phyloP scores from a whole-genome alignment of 1,284 basidiomycete genomes.

The Irpex sp. region DNA sequence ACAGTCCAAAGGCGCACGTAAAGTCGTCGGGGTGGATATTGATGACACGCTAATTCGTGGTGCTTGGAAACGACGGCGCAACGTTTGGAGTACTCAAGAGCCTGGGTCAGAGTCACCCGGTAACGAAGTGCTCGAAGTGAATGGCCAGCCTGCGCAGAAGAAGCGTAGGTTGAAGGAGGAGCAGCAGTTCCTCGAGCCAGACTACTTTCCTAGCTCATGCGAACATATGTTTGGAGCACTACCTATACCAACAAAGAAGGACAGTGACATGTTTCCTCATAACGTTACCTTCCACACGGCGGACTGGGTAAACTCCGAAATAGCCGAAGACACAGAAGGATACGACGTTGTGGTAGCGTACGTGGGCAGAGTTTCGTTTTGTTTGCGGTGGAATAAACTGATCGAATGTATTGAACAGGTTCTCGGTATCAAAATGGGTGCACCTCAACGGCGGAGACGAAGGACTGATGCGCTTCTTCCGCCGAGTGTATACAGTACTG shows the following conservation, averaged over 20 bases:
- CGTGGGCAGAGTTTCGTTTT: slow-evolving; percentile 22
- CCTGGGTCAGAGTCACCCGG: slow-evolving; percentile 24
- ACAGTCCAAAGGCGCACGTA: slow-evolving; percentile 54
- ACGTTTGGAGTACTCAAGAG: slow-evolving; percentile 65
- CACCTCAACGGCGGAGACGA: slow-evolving; percentile 75
- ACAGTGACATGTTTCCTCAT: slow-evolving; percentile 57
- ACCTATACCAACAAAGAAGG: slow-evolving; percentile 50
- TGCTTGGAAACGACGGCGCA: slow-evolving; percentile 66
- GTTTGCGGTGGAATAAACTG: background rate
- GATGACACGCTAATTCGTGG: slow-evolving; percentile 65
- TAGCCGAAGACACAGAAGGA: slow-evolving; percentile 52
- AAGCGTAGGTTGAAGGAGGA: slow-evolving; percentile 26
- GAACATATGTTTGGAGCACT: slow-evolving; percentile 71
- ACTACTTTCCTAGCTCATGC: slow-evolving; percentile 73
- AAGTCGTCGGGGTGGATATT: slow-evolving; percentile 78
- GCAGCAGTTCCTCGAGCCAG: slow-evolving; percentile 11
- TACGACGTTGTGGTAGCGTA: slow-evolving; percentile 78
- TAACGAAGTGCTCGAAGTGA: background rate
- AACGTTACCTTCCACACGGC: slow-evolving; percentile 67
- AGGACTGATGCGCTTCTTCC: slow-evolving; percentile 62
- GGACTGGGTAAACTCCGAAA: slow-evolving; percentile 62
- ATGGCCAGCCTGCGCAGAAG: slow-evolving; percentile 1
- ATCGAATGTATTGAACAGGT: slow-evolving; percentile 35
- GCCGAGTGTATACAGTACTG: slow-evolving; percentile 52
- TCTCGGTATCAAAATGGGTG: slow-evolving; percentile 85